phyloP scores from a whole-genome alignment of 345 rosid genomes.

The Gossypium arboreum region DNA sequence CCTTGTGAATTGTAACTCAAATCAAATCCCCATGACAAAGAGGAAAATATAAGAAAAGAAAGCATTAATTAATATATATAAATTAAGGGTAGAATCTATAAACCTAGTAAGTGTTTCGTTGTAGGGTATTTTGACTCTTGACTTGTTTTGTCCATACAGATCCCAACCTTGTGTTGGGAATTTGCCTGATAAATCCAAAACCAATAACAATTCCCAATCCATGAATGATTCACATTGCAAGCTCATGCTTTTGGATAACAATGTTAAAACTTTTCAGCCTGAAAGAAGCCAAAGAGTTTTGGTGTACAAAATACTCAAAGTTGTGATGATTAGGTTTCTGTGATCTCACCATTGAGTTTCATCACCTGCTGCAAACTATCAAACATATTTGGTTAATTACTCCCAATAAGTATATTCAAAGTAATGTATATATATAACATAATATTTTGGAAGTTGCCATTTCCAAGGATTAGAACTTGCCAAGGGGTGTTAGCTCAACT shows the following conservation, averaged over 20 bases:
- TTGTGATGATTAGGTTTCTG: not conserved
- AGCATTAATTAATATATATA: not conserved
- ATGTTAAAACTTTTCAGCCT: constrained; percentile 12
- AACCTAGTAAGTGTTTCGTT: constrained; percentile 5
- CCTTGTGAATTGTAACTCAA: not conserved
- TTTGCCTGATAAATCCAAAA: constrained; percentile 50
- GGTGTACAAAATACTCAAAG: not conserved
- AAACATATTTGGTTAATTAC: too few species aligned
- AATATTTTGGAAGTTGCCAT: too few species aligned
- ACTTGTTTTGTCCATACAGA: constrained; percentile 5
- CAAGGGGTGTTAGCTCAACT: too few species aligned
- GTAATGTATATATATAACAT: too few species aligned
- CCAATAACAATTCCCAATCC: constrained; percentile 22
- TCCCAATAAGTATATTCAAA: too few species aligned
- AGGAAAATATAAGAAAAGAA: not conserved
- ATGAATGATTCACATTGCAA: constrained; percentile 26
- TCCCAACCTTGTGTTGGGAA: constrained; percentile 14
- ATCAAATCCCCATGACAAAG: not conserved
- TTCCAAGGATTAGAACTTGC: too few species aligned
- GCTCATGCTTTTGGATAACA: constrained; percentile 16
- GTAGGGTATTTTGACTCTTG: not conserved
- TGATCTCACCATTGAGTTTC: not conserved
- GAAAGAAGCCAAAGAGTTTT: not conserved
- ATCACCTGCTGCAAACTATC: not conserved
- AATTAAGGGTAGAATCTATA: not conserved